Evolutionary conservation across 352 stramenopile genomes (phyloP).

Genomic region (Pythium folliculosum): DNA sequence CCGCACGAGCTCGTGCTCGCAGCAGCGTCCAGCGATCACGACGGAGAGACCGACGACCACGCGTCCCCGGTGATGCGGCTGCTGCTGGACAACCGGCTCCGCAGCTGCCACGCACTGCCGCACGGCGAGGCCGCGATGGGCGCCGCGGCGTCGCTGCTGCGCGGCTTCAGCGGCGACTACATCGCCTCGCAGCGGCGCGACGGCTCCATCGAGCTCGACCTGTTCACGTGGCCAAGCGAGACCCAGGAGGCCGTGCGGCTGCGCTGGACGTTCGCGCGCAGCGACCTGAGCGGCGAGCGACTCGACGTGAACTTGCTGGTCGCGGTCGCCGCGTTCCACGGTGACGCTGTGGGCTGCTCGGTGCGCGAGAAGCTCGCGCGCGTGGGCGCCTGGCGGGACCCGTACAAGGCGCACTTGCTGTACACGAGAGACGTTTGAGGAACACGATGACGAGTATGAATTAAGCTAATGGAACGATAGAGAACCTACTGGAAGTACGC

Average conservation of each 20-base stretch:
- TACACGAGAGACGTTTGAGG: not conserved
- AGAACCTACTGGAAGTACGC: conserved; percentile 18
- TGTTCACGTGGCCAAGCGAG: conserved; percentile 7
- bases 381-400: not conserved
- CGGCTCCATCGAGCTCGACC: conserved; percentile 10
- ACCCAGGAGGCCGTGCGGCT: not conserved
- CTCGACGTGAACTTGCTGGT: conserved; percentile 10
- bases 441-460: not conserved
- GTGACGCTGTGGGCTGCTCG: not conserved
- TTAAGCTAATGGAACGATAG: not conserved
- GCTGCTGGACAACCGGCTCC: conserved; percentile 18
- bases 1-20: conserved; percentile 5
- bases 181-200: conserved; percentile 4
- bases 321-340: not conserved
- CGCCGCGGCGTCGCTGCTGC: not conserved
- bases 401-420: conserved; percentile 7
- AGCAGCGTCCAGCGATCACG: not conserved
- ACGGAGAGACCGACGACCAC: not conserved
- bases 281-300: not conserved
- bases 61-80: not conserved
- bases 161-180: conserved; percentile 17
- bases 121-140: conserved; percentile 12
- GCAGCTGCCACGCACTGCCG: conserved; percentile 8
- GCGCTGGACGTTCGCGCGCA: not conserved
- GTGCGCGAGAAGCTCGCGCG: conserved; percentile 1